Percentiles rank a stretch among this genome's conserved stretches.
Conservation (phyloP, 1,284 basidiomycete species). For the Coniferiporia sulphurascens region DNA sequence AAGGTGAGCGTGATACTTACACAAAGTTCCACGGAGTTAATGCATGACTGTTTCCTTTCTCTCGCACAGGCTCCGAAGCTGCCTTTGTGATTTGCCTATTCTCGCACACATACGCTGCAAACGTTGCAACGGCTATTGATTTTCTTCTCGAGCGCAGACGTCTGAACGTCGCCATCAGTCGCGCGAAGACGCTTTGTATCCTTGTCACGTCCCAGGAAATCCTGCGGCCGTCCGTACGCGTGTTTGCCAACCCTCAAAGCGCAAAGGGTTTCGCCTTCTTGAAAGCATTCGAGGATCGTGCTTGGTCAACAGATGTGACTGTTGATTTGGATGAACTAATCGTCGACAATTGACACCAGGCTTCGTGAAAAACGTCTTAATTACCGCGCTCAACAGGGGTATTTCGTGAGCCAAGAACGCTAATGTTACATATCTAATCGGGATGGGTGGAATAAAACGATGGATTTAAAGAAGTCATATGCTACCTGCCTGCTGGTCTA, state of each 20-base stretch:
- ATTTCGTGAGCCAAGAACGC: too few species aligned
- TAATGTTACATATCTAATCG: neutral
- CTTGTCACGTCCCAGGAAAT: conserved; percentile 40
- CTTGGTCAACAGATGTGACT: conserved; percentile 33
- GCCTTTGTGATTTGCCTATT: conserved; percentile 47
- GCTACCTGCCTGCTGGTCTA: neutral
- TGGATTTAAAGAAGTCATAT: neutral
- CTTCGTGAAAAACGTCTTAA: too few species aligned
- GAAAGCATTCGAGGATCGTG: conserved; percentile 39
- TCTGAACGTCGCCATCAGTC: conserved; percentile 47
- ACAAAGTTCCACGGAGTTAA: neutral
- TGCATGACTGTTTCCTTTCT: neutral
- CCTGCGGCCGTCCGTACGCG: conserved; percentile 37
- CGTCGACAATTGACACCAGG: neutral
- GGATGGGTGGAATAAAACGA: neutral
- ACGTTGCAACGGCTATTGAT: conserved; percentile 27
- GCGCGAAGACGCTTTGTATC: conserved; percentile 45
- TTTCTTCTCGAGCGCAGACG: conserved; percentile 43
- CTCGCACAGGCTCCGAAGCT: conserved; percentile 40
- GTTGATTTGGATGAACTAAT: conserved; percentile 24
- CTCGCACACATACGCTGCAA: conserved; percentile 37
- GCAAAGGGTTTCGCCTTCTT: conserved; percentile 44
- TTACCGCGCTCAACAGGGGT: too few species aligned
- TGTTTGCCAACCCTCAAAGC: conserved; percentile 37
- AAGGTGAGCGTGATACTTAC: conserved; percentile 29